Evolutionary conservation across 257 asterid genomes (phyloP), one percentile per base, ranked within the genome.

Genomic region (Ocimum tenuiflorum): DNA sequence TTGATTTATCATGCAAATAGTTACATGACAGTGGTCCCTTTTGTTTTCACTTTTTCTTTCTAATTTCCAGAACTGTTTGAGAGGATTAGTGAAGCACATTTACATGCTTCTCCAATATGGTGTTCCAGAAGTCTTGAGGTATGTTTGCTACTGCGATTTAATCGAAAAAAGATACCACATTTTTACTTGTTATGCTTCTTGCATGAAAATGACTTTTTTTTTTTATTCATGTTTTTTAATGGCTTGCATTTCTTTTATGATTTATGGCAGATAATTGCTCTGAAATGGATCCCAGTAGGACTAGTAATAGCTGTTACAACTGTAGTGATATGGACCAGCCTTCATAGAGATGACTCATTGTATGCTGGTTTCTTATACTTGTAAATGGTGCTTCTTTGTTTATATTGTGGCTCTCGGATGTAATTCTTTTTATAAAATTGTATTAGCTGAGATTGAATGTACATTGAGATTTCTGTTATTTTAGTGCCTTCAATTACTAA

Each of bases 41-140:
- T 42, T 24, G 36, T 27, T 73, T 13, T 36, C 12, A 18, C 19
- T 0, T 7, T 35, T 63, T 17, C 8, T 35, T 63, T 17, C 8
- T 1, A 9, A 22, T 33, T 15, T 29, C 47, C 77, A 86, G 91
- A 82, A 22, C 38, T 80, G 78, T 29, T 78, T 60, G 80, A 65
- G 15, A 73, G 74, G 63, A 67, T 80, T 60, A 70, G 73, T 27
- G 66, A 60, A 62, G 80, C 81, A 53, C 83, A 71, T 49, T 50
- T 64, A 38, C 75, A 77, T 63, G 45, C 45, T 51, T 80, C 85
- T 13, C 79, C 84, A 27, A 42, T 86, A 8, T 82, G 88, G 88
- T 75, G 79, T 55, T 86, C 91, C 65, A 80, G 77, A 71, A 77
- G 63, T 38, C 84, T 83, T 8, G 88, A 84, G 87, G 91, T 82